Base-by-base conservation (phyloP, 768 basidiomycete genomes). In the Leccinum subgranulosum region DNA sequence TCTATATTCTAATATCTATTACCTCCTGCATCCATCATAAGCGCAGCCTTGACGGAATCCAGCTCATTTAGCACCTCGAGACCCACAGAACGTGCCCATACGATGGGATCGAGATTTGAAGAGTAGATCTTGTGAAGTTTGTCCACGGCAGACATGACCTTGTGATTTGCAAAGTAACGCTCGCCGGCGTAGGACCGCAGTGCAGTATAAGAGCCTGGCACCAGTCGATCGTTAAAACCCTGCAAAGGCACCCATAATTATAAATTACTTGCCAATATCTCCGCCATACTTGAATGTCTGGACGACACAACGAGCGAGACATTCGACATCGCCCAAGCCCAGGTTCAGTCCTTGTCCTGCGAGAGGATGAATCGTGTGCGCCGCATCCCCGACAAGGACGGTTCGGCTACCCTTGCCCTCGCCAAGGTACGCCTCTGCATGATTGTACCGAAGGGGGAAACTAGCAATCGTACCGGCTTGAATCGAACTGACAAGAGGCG, bases 321-420 rank as follows among this genome's bases (percentile, higher is more conserved):
- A 81, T 66, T 87, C 81, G 3, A 88, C 92, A 69, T 99, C 96
- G 1, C 79, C 87, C 28, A 99, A 76, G n/a, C 96, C 97, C 68
- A 96, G 76, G 71, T 99, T 98, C 43, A 98, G 78, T 0, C 96
- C 97, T 70, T 98, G 96, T 2, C 97, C 97, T 0, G 95, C 96
- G 27, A 98, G 83, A 1, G 97, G 96, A 68, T 98, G 96, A 2
- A 94, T 78, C 0, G 92, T 92, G 67, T 98, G 97, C 17, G 95
- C 97, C 1, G 96, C 95, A 73, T 99, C 97, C 2, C 97, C 97
- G 1, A 98, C 83, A 8, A 98, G 84, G 2, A 88, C 94, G 1
- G 92, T 95, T 4, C 96, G 82, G 3, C 76, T 70, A 5, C 84
- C 81, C 31, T 61, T 56, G 0, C 84, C 85, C 66, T 86, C 86